phyloP scores from a whole-genome alignment of 805 yeast genomes.

The Wickerhamiella parazyma region DNA sequence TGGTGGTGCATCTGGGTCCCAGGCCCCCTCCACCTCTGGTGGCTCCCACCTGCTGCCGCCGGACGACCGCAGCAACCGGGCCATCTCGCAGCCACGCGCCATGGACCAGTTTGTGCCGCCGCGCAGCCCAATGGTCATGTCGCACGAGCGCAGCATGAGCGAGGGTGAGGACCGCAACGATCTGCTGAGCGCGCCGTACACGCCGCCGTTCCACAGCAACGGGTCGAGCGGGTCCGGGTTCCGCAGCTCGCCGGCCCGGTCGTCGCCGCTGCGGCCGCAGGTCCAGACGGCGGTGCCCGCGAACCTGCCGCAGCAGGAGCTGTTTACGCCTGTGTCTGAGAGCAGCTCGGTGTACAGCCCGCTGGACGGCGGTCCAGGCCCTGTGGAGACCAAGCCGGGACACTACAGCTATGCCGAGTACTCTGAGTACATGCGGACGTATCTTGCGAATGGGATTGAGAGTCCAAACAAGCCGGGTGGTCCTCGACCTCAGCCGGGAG shows the following conservation, averaged over 20 bases:
- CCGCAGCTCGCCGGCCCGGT: neutral
- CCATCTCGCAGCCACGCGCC: conserved; percentile 10
- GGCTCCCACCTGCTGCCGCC: neutral
- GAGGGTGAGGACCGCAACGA: conserved; percentile 26
- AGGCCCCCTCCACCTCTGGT: neutral
- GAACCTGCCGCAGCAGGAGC: neutral
- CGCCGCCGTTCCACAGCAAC: neutral
- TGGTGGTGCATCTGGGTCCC: neutral
- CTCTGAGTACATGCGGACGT: conserved; percentile 21
- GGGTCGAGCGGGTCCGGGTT: neutral
- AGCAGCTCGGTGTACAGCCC: neutral
- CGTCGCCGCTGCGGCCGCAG: conserved; percentile 5
- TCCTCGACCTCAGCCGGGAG: conserved; percentile 6
- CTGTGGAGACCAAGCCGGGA: conserved; percentile 4
- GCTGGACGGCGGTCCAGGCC: neutral
- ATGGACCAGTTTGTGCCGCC: conserved; percentile 3
- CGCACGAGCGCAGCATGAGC: conserved; percentile 24
- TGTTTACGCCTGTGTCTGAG: neutral
- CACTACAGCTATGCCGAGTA: conserved; percentile 21
- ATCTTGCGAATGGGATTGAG: conserved; percentile 11
- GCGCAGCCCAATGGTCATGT: neutral
- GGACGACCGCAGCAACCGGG: conserved; percentile 1
- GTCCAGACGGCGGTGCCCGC: neutral
- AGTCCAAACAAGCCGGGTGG: conserved; percentile 4
- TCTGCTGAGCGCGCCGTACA: conserved; percentile 12